Evolutionary conservation across 352 stramenopile genomes (phyloP).

Genomic region (Vaucheria bursata): DNA sequence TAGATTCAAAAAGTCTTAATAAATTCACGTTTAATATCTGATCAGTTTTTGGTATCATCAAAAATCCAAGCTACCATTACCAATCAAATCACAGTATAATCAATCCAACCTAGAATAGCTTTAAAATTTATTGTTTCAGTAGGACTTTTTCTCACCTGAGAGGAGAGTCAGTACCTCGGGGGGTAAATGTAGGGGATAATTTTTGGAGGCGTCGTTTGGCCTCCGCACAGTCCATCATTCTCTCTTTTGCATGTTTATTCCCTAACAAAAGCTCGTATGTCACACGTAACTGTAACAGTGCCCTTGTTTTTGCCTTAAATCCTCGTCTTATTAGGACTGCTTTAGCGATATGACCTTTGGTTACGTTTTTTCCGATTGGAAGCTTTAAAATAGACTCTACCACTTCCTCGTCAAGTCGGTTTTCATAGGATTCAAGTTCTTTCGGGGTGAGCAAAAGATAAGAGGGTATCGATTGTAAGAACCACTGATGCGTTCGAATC

Average conservation of each 20-base stretch:
- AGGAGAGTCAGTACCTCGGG: neutral
- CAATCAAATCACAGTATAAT: too few species aligned
- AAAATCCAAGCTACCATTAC: constrained; percentile 3
- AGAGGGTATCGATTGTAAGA: constrained; percentile 90
- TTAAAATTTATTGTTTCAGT: too few species aligned
- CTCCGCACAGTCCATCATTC: neutral
- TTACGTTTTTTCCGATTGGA: neutral
- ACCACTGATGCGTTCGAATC: constrained; percentile 95
- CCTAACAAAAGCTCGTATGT: constrained; percentile 92
- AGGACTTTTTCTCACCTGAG: neutral
- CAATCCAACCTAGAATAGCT: too few species aligned
- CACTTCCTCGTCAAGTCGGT: constrained; percentile 22
- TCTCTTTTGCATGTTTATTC: constrained; percentile 77
- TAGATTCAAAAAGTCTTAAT: too few species aligned
- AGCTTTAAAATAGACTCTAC: neutral
- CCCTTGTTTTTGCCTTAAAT: neutral
- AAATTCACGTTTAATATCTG: neutral
- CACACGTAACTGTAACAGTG: constrained; percentile 50
- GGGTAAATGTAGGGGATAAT: neutral
- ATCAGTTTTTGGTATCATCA: neutral
- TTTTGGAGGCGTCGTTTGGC: neutral
- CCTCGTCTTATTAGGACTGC: neutral
- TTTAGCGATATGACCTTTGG: neutral
- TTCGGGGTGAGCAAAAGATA: constrained; percentile 87
- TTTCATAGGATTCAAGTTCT: constrained; percentile 61